A percentile compares a stretch with the other conserved stretches of the same genome.
phyloP scores from a whole-genome alignment of 2,329 filamentous ascomycete genomes.

The Botrytis porri region DNA sequence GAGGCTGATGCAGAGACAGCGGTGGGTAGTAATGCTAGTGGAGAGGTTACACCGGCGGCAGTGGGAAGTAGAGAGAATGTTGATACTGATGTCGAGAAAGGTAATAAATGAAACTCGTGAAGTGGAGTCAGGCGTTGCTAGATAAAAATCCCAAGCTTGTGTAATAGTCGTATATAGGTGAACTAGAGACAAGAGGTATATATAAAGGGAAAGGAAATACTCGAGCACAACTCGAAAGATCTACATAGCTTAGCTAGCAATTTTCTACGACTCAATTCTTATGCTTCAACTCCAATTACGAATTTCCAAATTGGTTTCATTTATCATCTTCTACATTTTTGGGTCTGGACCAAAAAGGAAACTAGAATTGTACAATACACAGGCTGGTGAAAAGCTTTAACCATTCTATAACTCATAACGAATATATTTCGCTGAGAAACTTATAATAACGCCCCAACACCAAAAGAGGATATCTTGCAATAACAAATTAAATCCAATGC shows the following conservation, averaged over 20 bases:
- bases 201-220: neutral
- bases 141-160: neutral
- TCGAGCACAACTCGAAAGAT: neutral
- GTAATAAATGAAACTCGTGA: neutral
- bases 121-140: neutral
- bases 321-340: neutral
- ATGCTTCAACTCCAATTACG: neutral
- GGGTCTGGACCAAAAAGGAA: neutral
- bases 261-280: neutral
- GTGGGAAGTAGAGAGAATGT: neutral
- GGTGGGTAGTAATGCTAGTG: neutral
- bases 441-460: neutral
- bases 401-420: neutral
- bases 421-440: neutral
- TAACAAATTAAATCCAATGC: neutral
- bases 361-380: neutral
- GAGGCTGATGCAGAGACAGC: neutral
- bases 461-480: slow-evolving; percentile 1
- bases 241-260: neutral
- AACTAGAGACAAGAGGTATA: neutral
- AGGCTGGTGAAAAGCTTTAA: neutral
- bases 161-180: neutral
- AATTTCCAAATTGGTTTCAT: neutral
- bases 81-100: neutral
- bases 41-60: neutral